Evolutionary conservation across 2,329 filamentous ascomycete species (phyloP).

Genomic region (Mycocentrospora acerina): DNA sequence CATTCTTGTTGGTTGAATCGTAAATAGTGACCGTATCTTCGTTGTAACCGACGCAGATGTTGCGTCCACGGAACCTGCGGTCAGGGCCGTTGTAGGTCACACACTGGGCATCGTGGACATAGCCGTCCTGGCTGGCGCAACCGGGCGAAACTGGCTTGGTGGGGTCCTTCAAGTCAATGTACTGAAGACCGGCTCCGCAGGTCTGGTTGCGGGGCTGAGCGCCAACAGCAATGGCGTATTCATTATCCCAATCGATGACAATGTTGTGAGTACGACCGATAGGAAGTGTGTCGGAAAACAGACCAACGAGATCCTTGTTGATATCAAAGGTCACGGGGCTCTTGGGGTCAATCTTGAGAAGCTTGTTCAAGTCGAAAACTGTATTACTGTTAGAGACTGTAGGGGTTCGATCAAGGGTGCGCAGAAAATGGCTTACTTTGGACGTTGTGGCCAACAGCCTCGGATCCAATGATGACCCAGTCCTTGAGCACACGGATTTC

Average conservation of each 20-base stretch:
- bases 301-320: slow-evolving; percentile 28
- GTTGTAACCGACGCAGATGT: slow-evolving; percentile 61
- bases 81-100: slow-evolving; percentile 57
- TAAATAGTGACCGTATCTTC: slow-evolving; percentile 55
- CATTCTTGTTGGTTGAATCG: slow-evolving; percentile 55
- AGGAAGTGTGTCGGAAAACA: slow-evolving; percentile 28
- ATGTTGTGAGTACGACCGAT: slow-evolving; percentile 43
- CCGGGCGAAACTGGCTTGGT: slow-evolving; percentile 55
- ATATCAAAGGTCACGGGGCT: slow-evolving; percentile 35
- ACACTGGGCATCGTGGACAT: slow-evolving; percentile 64
- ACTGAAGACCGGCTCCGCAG: slow-evolving; percentile 57
- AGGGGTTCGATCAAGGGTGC: slow-evolving; percentile 51
- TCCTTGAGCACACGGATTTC: slow-evolving; percentile 52
- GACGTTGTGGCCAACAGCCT: slow-evolving; percentile 55
- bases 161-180: slow-evolving; percentile 59
- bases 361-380: slow-evolving; percentile 50
- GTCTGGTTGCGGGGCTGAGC: slow-evolving; percentile 34
- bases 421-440: slow-evolving; percentile 56
- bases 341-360: slow-evolving; percentile 32
- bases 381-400: slow-evolving; percentile 21
- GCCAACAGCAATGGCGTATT: slow-evolving; percentile 38
- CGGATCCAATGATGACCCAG: slow-evolving; percentile 46
- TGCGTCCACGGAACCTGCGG: slow-evolving; percentile 48
- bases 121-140: slow-evolving; percentile 56
- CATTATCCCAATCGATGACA: slow-evolving; percentile 38